These are phyloP conservation scores for Leccinum incarnatum DNA, from an alignment of 768 basidiomycete species.

Conservation along the genomic window DNA sequence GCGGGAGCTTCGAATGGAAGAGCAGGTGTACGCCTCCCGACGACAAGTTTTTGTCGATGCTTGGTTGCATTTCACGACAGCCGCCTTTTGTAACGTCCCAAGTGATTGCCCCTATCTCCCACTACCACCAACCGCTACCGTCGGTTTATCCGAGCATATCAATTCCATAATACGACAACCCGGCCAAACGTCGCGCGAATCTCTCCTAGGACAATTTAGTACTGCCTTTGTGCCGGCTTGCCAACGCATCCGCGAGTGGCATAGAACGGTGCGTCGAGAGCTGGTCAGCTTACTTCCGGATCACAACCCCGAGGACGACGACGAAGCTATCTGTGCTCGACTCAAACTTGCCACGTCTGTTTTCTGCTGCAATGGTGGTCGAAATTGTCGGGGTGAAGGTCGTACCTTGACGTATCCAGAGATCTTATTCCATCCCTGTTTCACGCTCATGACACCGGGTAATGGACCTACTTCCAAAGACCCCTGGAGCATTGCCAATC, in stretches of 20 bases:
- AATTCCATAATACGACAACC: slow-evolving; percentile 27
- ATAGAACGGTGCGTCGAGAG: slow-evolving; percentile 23
- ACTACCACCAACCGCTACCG: slow-evolving; percentile 26
- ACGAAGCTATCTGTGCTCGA: slow-evolving; percentile 13
- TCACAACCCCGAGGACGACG: slow-evolving; percentile 17
- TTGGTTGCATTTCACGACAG: slow-evolving; percentile 24
- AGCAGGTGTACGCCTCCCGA: slow-evolving; percentile 27
- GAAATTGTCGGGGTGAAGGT: slow-evolving; percentile 13
- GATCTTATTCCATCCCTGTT: slow-evolving; percentile 30
- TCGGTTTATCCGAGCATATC: slow-evolving; percentile 23
- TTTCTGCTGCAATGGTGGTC: slow-evolving; percentile 21
- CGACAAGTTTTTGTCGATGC: slow-evolving; percentile 26
- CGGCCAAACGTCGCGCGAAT: slow-evolving; percentile 2
- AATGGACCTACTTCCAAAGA: slow-evolving; percentile 16
- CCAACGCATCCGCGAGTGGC: slow-evolving; percentile 26
- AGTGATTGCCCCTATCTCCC: slow-evolving; percentile 20
- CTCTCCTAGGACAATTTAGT: slow-evolving; percentile 17
- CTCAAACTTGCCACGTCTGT: slow-evolving; percentile 31
- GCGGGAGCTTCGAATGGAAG: slow-evolving; percentile 31
- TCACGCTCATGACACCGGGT: slow-evolving; percentile 10
- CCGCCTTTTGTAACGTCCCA: slow-evolving; percentile 13
- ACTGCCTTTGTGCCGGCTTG: slow-evolving; percentile 15
- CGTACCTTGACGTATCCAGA: slow-evolving; percentile 24
- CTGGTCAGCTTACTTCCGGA: slow-evolving; percentile 28
- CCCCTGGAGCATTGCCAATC: slow-evolving; percentile 19